Percentiles rank a stretch among this genome's conserved stretches.
Evolutionary conservation across 345 rosid genomes (phyloP).

Genomic region (Schrenkiella parvula): DNA sequence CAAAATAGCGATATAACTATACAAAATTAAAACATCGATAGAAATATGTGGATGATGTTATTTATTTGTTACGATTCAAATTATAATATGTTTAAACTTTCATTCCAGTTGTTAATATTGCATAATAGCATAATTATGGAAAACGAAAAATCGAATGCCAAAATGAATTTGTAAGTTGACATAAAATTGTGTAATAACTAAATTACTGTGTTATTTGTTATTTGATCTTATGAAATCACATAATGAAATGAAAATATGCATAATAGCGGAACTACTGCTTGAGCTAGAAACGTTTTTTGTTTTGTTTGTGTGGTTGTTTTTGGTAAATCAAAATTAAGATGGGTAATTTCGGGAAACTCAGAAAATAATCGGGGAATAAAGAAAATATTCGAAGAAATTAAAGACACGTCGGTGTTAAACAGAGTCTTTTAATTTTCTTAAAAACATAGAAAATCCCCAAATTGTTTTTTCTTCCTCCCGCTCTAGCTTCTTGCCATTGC

Average conservation of each 20-base stretch:
- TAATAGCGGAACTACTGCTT: not conserved
- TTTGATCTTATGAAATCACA: not conserved
- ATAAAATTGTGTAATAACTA: not conserved
- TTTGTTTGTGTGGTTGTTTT: not conserved
- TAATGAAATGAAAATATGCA: not conserved
- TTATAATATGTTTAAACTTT: not conserved
- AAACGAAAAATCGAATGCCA: not conserved
- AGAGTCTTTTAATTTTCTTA: not conserved
- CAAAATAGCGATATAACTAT: too few species aligned
- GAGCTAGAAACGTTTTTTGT: not conserved
- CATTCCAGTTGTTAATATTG: too few species aligned
- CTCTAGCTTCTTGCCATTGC: slow-evolving; percentile 10
- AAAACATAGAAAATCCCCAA: not conserved
- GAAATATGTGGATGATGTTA: too few species aligned
- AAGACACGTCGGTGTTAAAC: not conserved
- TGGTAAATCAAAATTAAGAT: not conserved
- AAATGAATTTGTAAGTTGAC: not conserved
- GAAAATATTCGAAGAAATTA: not conserved
- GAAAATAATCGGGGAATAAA: not conserved
- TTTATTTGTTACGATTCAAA: not conserved
- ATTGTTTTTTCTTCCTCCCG: not conserved
- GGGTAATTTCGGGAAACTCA: not conserved
- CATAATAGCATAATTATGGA: too few species aligned
- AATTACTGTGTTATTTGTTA: not conserved
- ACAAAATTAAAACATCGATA: too few species aligned